A percentile compares a stretch with the other conserved stretches of the same genome.
Conservation (phyloP, 768 basidiomycete species). For the Termitomyces sp. region DNA sequence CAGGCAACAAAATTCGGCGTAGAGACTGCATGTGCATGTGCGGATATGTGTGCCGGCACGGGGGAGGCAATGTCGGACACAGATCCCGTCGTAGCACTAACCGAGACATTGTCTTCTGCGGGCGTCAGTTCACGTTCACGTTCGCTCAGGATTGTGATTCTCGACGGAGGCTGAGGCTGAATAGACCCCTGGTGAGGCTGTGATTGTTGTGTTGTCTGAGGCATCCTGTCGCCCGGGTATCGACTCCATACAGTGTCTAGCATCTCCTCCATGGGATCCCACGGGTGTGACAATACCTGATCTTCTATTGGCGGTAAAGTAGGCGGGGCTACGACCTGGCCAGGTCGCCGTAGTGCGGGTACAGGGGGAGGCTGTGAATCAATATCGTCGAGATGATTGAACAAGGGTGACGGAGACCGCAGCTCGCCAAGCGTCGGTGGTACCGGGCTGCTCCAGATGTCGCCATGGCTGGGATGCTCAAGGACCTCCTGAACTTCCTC, state of each 20-base stretch:
- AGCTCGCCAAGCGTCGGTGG: slow-evolving; percentile 12
- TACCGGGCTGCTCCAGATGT: slow-evolving; percentile 5
- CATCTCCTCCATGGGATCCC: slow-evolving; percentile 7
- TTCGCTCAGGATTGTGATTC: slow-evolving; percentile 1
- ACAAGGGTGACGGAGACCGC: slow-evolving; percentile 12
- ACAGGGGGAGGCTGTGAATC: neutral
- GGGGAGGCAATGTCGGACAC: neutral
- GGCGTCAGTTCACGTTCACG: neutral
- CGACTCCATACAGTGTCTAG: slow-evolving; percentile 2
- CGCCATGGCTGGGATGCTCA: neutral
- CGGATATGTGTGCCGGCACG: neutral
- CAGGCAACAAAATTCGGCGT: neutral
- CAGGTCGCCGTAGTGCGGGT: neutral
- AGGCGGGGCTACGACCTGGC: slow-evolving; percentile 5
- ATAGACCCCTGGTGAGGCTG: too few relatives aligned
- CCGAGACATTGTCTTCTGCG: neutral
- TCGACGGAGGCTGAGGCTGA: neutral
- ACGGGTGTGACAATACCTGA: neutral
- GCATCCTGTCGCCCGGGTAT: neutral
- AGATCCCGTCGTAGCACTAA: neutral
- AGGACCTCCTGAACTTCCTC: slow-evolving; percentile 5
- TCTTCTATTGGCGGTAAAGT: slow-evolving; percentile 12
- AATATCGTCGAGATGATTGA: slow-evolving; percentile 8
- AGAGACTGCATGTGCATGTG: neutral
- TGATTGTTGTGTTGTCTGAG: neutral